Evolutionary conservation across 1,139 yeast species (phyloP), one percentile per base, ranked within the genome.

Genomic region (Sugiyamaella sp.): DNA sequence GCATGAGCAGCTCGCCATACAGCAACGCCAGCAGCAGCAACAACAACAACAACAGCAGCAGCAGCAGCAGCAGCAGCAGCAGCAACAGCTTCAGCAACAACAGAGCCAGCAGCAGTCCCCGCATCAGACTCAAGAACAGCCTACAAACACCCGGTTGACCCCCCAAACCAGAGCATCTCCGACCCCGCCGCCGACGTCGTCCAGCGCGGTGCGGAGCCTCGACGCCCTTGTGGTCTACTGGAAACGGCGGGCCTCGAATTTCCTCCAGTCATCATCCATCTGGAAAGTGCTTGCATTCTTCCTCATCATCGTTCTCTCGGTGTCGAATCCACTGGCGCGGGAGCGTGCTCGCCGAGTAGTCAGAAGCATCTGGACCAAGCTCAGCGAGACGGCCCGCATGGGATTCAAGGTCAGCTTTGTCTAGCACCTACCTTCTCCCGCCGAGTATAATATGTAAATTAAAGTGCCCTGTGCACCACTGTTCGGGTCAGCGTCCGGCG

Each of bases 401-500:
- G 66, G 65, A 9, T 52, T 63, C 25, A 63, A 62, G 47, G 66
- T 63, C 20, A 61, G 65, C 52, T 62, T 62, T 49, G 60, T 63
- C 22, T 63, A 55, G 46, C 9, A 17, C 20, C 27, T 29, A 37
- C 17, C n/a, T 10, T 19, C 33, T 21, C 14, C 38, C 14, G 22
- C 27, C 32, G 40, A 33, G 38, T 49, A 16, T 25, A 42, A 42
- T n/a, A 41, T 19, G 22, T 46, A 29, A 46, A 29, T 14, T 29
- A 29, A 29, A 10, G 35, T 10, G 4, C 35, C 5, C 5, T 24
- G 29, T 6, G 10, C 29, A 6, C 29, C 10, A 24, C 29, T 10
- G n/a, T n/a, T n/a, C n/a, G n/a, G n/a, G n/a, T 24, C 9, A 24
- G 29, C 29, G 9, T 24, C 29, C 29, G 29, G 29, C 29, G 29